Percentiles rank a stretch among this genome's conserved stretches.
phyloP scores from a whole-genome alignment of 2,329 filamentous ascomycete species.

The Tolypocladium pustulatum region DNA sequence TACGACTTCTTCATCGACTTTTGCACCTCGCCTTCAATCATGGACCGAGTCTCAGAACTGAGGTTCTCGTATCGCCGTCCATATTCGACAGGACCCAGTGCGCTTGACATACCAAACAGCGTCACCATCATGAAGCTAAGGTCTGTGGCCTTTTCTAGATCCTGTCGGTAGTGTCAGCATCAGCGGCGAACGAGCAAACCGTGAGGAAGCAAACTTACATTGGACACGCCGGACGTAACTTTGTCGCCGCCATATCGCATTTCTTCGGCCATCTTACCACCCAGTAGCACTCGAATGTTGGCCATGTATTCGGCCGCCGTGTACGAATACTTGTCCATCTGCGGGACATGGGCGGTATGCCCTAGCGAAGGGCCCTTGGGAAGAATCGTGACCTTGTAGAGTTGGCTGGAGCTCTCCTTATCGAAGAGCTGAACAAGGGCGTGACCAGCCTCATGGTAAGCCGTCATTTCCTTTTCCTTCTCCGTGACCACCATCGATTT shows the following conservation, averaged over 20 bases:
- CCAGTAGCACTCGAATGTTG: constrained; percentile 69
- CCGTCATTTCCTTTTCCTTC: constrained; percentile 92
- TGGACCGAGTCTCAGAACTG: constrained; percentile 74
- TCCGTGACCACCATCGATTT: constrained; percentile 82
- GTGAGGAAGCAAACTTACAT: constrained; percentile 38
- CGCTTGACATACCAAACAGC: constrained; percentile 76
- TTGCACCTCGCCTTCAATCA: constrained; percentile 83
- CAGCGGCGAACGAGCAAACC: neutral
- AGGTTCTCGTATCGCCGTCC: constrained; percentile 68
- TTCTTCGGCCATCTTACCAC: constrained; percentile 84
- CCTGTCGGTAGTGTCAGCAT: constrained; percentile 38
- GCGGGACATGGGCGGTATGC: constrained; percentile 76
- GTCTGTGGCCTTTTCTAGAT: constrained; percentile 72
- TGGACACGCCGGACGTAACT: constrained; percentile 79
- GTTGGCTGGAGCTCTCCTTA: constrained; percentile 56
- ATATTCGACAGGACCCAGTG: constrained; percentile 84
- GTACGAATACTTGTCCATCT: constrained; percentile 85
- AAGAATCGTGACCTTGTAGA: constrained; percentile 97
- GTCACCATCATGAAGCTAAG: constrained; percentile 85
- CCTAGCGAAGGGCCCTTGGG: constrained; percentile 80
- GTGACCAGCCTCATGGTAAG: constrained; percentile 93
- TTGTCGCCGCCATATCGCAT: constrained; percentile 85
- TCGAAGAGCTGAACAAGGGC: constrained; percentile 81
- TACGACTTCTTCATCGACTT: constrained; percentile 74
- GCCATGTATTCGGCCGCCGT: constrained; percentile 78